Base-by-base conservation (phyloP, 345 rosid species). In the Salix dunnii region DNA sequence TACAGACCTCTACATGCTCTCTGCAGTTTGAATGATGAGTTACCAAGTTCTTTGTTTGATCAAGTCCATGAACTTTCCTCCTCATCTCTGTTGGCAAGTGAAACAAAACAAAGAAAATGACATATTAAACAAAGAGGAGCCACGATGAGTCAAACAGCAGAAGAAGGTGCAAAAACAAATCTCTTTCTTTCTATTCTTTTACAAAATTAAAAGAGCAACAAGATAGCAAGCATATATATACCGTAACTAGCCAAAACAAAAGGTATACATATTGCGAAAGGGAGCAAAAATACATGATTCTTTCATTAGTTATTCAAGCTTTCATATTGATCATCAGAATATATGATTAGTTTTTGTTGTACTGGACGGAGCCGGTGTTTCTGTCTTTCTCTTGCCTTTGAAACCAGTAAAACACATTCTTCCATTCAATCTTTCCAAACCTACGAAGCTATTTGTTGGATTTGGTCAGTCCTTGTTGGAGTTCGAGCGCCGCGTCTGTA, bases 41-140 rank as follows among this genome's bases (percentile, higher is more conserved):
- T 74, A 46, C 76, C 84, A 76, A 75, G 81, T 66, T 84, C 77
- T 82, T 87, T 63, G 80, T 81, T 83, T 76, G 84, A 70, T 85
- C 89, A 80, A 53, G 60, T 80, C 82, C 75, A 80, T 67, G 60
- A 60, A 79, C 76, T 70, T 86, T 74, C 70, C 64, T 81, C 79
- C 73, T 79, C 73, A 77, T 33, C 58, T 79, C 88, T 86, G 36
- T 65, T 31, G 25, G 25, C 72, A 77, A 31, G 25, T 9, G 36
- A 64, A 67, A 69, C 9, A 61, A 38, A 12, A 17, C 33, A n/a
- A 63, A 16, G 28, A 35, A 64, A 30, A 68, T 76, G 23, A 68
- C 27, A 36, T 35, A 40, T 40, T 40, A 40, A 40, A n/a, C 61
- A 12, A 55, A 55, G 3, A 55, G 10, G 23, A n/a, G 27, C 62